Conservation (phyloP, 257 asterid species). For the Penstemon barbatus region DNA sequence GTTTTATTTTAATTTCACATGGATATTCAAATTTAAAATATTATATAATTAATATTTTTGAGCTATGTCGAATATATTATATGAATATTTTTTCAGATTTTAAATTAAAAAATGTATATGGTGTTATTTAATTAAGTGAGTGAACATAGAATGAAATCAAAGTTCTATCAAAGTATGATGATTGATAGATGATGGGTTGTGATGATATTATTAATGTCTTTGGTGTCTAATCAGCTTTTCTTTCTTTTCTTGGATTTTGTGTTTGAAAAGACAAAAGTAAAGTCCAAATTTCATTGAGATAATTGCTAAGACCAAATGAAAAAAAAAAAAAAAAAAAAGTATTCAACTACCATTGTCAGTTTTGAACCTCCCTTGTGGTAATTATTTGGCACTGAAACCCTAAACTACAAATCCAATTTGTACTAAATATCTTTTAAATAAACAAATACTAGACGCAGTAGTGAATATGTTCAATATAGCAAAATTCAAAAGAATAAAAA, state of each 20-base stretch:
- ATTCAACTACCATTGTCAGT: not conserved
- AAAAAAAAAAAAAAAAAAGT: conserved; percentile 10
- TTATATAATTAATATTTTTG: too few species aligned
- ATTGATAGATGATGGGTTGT: conserved; percentile 31
- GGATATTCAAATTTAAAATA: not conserved
- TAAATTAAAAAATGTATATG: too few species aligned
- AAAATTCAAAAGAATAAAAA: too few species aligned
- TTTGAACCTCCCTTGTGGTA: too few species aligned
- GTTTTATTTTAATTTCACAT: too few species aligned
- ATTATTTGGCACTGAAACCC: conserved; percentile 14
- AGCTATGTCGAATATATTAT: too few species aligned
- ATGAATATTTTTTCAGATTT: too few species aligned
- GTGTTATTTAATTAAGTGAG: too few species aligned
- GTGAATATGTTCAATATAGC: too few species aligned
- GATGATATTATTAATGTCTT: not conserved
- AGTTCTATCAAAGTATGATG: conserved; percentile 13
- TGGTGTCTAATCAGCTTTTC: conserved; percentile 22
- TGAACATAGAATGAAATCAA: not conserved
- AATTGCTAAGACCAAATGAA: not conserved
- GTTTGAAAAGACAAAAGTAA: conserved; percentile 35
- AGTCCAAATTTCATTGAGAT: conserved; percentile 31
- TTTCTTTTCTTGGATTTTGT: conserved; percentile 26
- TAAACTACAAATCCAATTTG: not conserved
- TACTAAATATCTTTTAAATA: not conserved
- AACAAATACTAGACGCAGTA: not conserved